Conservation (phyloP, 108 stramenopile species). For the Fragilaria crotonensis region DNA sequence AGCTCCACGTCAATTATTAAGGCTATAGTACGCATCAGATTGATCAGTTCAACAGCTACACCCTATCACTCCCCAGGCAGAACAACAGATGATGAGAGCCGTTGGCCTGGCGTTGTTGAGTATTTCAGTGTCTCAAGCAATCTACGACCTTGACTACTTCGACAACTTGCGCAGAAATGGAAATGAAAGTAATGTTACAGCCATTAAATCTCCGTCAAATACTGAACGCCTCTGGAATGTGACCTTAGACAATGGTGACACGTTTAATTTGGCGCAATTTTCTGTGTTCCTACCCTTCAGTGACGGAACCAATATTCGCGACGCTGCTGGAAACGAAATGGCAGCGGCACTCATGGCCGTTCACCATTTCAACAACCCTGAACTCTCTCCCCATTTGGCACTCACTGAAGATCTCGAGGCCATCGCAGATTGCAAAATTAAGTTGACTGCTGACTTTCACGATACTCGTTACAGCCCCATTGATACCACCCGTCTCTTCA, state of each 20-base stretch:
- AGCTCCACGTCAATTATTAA: no score
- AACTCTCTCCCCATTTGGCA: not conserved
- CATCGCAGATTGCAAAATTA: constrained; percentile 4
- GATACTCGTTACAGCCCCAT: constrained; percentile 13
- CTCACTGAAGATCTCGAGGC: not conserved
- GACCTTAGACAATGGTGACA: not conserved
- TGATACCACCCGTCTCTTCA: constrained; percentile 7
- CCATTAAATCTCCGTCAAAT: not conserved
- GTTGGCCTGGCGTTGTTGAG: no score
- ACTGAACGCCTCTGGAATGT: not conserved
- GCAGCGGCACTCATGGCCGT: not conserved
- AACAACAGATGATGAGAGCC: no score
- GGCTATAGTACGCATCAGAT: no score
- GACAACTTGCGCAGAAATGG: not conserved
- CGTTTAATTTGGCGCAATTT: not conserved
- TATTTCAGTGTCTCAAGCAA: no score
- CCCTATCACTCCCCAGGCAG: no score
- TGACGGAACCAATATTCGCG: not conserved
- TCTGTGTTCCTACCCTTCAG: not conserved
- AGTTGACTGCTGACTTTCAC: constrained; percentile 6
- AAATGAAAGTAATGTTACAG: not conserved
- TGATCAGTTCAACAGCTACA: no score
- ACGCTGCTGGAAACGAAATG: not conserved
- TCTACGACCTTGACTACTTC: not conserved
- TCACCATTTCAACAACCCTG: constrained; percentile 1